Evolutionary conservation across 2,329 filamentous ascomycete genomes (phyloP), one percentile per base, ranked within the genome.

Genomic region (Monilinia fructicola): DNA sequence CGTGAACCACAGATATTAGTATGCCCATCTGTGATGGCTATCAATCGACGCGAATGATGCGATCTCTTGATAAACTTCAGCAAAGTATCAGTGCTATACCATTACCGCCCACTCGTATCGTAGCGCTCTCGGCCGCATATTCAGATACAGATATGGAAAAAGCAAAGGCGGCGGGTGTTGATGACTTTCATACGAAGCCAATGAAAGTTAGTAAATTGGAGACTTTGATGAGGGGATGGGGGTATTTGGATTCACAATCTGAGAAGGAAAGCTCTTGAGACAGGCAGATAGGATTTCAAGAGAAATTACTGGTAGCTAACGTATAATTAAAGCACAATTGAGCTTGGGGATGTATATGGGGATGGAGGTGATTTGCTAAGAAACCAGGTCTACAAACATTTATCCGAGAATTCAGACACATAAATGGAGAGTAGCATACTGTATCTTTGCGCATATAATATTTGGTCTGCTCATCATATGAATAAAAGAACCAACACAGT

Each of bases 1-100:
- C 21, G 2, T 71, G 14, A 72, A 60, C 23, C 9, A 26, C 71
- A 77, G 84, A 85, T 70, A 78, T 85, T 6, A 81, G 80, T 62
- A 86, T 86, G 84, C 84, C 84, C 0, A 76, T 85, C 9, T 82
- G 85, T 76, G 78, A 84, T 65, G 82, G 81, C 0, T 74, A 82
- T 18, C 78, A 82, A 64, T 76, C 80, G 0, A 84, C 82, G 16
- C 77, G 77, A 9, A 76, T 75, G 50, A 85, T 85, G 40, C 79
- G 84, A 12, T 77, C 78, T 4, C 76, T 81, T 21, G 83, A 85
- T 71, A 85, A 66, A 35, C 48, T 59, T 40, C 46, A 62, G 52
- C 63, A 53, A 66, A 71, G 64, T 63, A 69, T 54, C 63, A 68
- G 5, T 40, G 69, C 61, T 48, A 71, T 68, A 56, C 71, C 73